Evolutionary conservation across 2,329 filamentous ascomycete species (phyloP).

Genomic region (Cordyceps pruinosa): DNA sequence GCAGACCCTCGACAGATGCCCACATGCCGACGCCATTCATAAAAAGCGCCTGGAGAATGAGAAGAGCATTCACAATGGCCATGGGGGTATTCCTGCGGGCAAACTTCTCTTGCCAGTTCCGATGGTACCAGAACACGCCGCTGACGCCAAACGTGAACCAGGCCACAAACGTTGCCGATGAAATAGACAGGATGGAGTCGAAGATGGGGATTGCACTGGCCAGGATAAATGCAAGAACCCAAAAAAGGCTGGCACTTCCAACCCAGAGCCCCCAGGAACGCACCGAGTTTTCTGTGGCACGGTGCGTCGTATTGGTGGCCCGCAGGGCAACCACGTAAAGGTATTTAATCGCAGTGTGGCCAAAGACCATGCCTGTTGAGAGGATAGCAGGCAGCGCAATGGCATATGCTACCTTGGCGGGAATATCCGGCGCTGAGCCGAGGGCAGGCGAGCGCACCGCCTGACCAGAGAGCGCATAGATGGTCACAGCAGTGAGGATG

Average conservation of each 20-base stretch:
- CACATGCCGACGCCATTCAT: slow-evolving; percentile 30
- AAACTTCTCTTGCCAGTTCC: slow-evolving; percentile 28
- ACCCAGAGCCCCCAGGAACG: slow-evolving; percentile 31
- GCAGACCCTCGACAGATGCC: slow-evolving; percentile 26
- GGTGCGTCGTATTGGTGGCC: slow-evolving; percentile 24
- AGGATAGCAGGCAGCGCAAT: slow-evolving; percentile 26
- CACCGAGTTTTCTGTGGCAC: slow-evolving; percentile 26
- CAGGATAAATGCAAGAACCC: slow-evolving; percentile 28
- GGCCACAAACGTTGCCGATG: slow-evolving; percentile 29
- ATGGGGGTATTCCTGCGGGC: slow-evolving; percentile 23
- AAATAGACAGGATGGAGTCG: slow-evolving; percentile 31
- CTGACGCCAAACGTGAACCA: slow-evolving; percentile 33
- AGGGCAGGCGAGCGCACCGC: slow-evolving; percentile 27
- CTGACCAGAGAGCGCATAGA: slow-evolving; percentile 27
- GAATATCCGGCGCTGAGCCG: slow-evolving; percentile 25
- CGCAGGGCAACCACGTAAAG: slow-evolving; percentile 29
- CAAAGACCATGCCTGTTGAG: slow-evolving; percentile 25
- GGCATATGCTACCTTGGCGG: slow-evolving; percentile 28
- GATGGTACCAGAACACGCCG: slow-evolving; percentile 30
- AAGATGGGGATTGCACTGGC: slow-evolving; percentile 32
- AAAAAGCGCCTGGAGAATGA: slow-evolving; percentile 27
- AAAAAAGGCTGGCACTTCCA: slow-evolving; percentile 26
- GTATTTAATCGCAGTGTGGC: slow-evolving; percentile 27
- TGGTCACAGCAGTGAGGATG: slow-evolving; percentile 24
- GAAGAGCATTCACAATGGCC: slow-evolving; percentile 23